These are phyloP conservation scores for Podospora conica DNA, from an alignment of 495 filamentous ascomycete genomes.

Conservation along the genomic window DNA sequence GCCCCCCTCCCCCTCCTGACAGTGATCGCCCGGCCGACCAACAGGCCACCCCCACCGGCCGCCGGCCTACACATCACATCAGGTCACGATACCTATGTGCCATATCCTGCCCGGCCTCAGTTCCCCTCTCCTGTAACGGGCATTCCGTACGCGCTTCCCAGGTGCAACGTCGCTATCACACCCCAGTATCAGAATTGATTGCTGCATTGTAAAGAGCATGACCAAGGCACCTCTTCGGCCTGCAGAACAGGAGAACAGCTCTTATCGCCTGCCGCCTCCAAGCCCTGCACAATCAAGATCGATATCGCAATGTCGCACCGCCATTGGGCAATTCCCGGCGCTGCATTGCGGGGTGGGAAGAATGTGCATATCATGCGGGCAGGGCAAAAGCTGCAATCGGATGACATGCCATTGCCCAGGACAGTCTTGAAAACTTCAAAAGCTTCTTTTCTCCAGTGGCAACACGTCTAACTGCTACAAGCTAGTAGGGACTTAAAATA, in stretches of 20 bases:
- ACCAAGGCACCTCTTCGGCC: neutral
- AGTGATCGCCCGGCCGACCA: neutral
- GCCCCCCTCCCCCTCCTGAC: neutral
- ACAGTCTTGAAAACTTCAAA: neutral
- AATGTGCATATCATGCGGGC: neutral
- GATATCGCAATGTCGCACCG: neutral
- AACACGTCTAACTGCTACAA: neutral
- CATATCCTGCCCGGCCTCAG: neutral
- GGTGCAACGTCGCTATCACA: constrained; percentile 2
- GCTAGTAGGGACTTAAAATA: neutral
- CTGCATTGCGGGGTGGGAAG: neutral
- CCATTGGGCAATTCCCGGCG: neutral
- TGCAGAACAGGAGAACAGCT: neutral
- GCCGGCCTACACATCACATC: neutral
- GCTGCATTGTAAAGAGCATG: neutral
- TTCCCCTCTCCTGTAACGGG: neutral
- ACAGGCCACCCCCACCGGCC: neutral
- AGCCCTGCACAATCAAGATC: neutral
- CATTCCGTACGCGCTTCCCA: neutral
- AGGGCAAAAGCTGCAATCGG: neutral
- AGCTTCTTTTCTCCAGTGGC: neutral
- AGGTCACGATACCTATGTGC: neutral
- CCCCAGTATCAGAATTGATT: neutral
- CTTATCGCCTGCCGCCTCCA: constrained; percentile 1
- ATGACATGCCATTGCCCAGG: neutral